phyloP scores from a whole-genome alignment of 331 rosid species.

The Quercus lobata region DNA sequence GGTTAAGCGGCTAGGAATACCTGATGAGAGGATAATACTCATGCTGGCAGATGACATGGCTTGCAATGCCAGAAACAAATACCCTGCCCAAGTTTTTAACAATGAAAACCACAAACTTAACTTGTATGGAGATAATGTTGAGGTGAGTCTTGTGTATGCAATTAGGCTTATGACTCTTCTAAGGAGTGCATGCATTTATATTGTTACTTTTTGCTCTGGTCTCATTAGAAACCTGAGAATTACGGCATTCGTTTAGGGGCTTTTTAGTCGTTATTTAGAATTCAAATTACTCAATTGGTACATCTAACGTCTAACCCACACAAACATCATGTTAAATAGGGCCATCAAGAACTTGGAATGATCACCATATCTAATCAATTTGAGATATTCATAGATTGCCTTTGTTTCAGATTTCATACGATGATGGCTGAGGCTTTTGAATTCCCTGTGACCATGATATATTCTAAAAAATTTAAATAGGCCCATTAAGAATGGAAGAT shows the following conservation, averaged over 20 bases:
- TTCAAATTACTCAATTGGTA: background rate
- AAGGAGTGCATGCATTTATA: background rate
- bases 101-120: constrained; percentile 93
- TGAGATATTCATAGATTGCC: background rate
- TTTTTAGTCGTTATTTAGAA: background rate
- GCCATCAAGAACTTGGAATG: background rate
- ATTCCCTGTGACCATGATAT: background rate
- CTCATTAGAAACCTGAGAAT: background rate
- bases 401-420: background rate
- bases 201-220: constrained; percentile 1
- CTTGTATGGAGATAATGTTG: constrained; percentile 94
- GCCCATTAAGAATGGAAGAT: background rate
- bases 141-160: constrained; percentile 45
- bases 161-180: constrained; percentile 1
- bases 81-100: constrained; percentile 94
- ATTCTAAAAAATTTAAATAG: background rate
- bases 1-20: constrained; percentile 92
- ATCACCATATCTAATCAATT: background rate
- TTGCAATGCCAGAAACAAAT: constrained; percentile 89
- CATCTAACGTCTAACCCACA: background rate
- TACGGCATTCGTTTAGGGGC: background rate
- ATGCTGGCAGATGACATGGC: constrained; percentile 99
- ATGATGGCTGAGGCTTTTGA: background rate
- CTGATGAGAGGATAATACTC: constrained; percentile 97
- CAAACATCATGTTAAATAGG: background rate